Percentiles rank a stretch among this genome's conserved stretches.
These are phyloP conservation scores for Zygoascus bituminiphila DNA, from an alignment of 805 yeast genomes.

Conservation along the genomic window DNA sequence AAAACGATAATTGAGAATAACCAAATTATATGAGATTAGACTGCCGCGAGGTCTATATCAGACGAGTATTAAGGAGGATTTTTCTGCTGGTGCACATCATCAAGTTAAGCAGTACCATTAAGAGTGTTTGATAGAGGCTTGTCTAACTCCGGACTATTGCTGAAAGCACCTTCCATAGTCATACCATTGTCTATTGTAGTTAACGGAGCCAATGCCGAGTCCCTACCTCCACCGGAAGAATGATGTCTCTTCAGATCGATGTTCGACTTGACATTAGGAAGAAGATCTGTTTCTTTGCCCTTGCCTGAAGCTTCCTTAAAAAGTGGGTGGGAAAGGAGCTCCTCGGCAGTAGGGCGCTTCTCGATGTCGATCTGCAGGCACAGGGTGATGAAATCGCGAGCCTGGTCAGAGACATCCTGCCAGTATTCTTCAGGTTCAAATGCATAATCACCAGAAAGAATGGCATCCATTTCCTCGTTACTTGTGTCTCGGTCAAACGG, in stretches of 20 bases:
- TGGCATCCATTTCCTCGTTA: constrained; percentile 58
- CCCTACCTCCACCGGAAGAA: background rate
- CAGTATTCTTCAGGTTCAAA: constrained; percentile 57
- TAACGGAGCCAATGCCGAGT: constrained; percentile 4
- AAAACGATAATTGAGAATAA: too few relatives aligned
- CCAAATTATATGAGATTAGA: too few relatives aligned
- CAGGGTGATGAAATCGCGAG: constrained; percentile 47
- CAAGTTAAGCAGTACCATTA: background rate
- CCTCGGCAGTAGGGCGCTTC: constrained; percentile 39
- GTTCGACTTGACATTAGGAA: constrained; percentile 25
- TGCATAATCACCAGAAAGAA: constrained; percentile 46
- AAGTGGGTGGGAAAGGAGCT: constrained; percentile 41
- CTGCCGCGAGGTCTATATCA: too few relatives aligned
- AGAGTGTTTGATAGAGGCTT: background rate
- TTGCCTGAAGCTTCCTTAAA: constrained; percentile 16
- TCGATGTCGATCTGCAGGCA: constrained; percentile 44
- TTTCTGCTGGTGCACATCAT: too few relatives aligned
- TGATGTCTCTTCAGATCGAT: constrained; percentile 14
- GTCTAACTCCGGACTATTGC: constrained; percentile 23
- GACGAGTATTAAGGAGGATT: too few relatives aligned
- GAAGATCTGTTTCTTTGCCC: constrained; percentile 27
- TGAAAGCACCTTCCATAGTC: constrained; percentile 29
- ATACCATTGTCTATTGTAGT: constrained; percentile 7
- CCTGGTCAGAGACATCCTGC: constrained; percentile 42
- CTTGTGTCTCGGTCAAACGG: constrained; percentile 72